Evolutionary conservation across 2,329 filamentous ascomycete species (phyloP).

Genomic region (Arthrobotrys entomopaga): DNA sequence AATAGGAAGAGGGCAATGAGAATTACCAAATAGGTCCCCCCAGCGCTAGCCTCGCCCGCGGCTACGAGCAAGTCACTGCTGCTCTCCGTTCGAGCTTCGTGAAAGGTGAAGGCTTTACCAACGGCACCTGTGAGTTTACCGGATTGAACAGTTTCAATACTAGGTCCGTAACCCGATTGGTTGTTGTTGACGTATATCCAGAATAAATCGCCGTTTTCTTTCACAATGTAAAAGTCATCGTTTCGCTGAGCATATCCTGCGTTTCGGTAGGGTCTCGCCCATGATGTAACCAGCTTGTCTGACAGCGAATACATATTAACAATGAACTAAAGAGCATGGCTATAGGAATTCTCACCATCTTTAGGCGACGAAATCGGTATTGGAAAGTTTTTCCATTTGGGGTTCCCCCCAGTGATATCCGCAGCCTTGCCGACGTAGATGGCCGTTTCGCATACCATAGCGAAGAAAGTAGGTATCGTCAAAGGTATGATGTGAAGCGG

Average conservation of each 20-base stretch:
- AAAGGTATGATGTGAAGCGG: slow-evolving; percentile 78
- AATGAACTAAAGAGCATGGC: too few species aligned
- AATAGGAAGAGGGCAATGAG: not conserved
- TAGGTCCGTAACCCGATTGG: slow-evolving; percentile 24
- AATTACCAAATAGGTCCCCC: slow-evolving; percentile 76
- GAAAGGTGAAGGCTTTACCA: slow-evolving; percentile 80
- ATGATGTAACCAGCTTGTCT: slow-evolving; percentile 79
- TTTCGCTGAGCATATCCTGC: slow-evolving; percentile 71
- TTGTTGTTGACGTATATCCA: slow-evolving; percentile 60
- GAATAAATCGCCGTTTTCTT: slow-evolving; percentile 84
- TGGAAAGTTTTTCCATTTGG: slow-evolving; percentile 59
- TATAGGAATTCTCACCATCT: slow-evolving; percentile 61
- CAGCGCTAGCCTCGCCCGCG: slow-evolving; percentile 80
- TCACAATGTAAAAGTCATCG: slow-evolving; percentile 84
- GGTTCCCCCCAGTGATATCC: slow-evolving; percentile 61
- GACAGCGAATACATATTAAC: slow-evolving; percentile 49
- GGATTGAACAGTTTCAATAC: slow-evolving; percentile 35
- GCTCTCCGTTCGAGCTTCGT: slow-evolving; percentile 60
- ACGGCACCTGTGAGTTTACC: slow-evolving; percentile 71
- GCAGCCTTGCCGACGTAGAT: slow-evolving; percentile 65
- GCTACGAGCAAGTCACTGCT: slow-evolving; percentile 80
- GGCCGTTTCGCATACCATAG: slow-evolving; percentile 72
- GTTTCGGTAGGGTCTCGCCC: slow-evolving; percentile 80
- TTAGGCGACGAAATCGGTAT: slow-evolving; percentile 61
- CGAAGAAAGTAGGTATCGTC: slow-evolving; percentile 75